Percentiles rank a stretch among this genome's conserved stretches.
Evolutionary conservation across 2,329 filamentous ascomycete species (phyloP).

Genomic region (Ceratocystis albifundus): DNA sequence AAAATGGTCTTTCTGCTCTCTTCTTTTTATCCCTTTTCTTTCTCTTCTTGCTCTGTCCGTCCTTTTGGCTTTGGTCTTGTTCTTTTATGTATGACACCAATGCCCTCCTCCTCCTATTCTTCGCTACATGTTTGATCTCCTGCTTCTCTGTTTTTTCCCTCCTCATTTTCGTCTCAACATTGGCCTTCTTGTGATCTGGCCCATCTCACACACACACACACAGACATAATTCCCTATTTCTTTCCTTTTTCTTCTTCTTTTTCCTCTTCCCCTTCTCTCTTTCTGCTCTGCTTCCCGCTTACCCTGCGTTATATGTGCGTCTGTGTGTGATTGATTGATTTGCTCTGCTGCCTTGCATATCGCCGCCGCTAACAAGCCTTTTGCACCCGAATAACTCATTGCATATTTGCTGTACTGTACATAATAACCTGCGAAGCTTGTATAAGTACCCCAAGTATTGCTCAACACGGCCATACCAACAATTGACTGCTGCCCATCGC

Average conservation of each 20-base stretch:
- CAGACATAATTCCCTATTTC: background rate
- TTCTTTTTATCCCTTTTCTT: slow-evolving; percentile 8
- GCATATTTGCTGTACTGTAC: background rate
- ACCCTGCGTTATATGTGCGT: background rate
- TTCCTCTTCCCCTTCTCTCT: background rate
- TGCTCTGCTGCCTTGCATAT: background rate
- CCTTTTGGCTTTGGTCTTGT: background rate
- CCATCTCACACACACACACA: background rate
- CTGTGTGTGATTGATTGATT: no score
- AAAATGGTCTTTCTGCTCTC: background rate
- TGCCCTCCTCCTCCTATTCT: background rate
- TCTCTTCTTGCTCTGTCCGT: background rate
- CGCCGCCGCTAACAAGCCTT: background rate
- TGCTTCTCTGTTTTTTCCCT: slow-evolving; percentile 1
- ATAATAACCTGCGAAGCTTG: no score
- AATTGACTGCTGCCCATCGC: no score
- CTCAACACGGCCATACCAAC: background rate
- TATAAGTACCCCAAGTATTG: background rate
- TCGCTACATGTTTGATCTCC: background rate
- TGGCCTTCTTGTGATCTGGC: slow-evolving; percentile 2
- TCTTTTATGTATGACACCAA: background rate
- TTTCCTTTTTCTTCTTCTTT: background rate
- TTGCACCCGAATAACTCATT: background rate
- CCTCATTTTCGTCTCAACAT: slow-evolving; percentile 7
- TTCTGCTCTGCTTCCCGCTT: no score